Conservation (phyloP, 768 basidiomycete genomes). For the Fomitopsis pulvina region DNA sequence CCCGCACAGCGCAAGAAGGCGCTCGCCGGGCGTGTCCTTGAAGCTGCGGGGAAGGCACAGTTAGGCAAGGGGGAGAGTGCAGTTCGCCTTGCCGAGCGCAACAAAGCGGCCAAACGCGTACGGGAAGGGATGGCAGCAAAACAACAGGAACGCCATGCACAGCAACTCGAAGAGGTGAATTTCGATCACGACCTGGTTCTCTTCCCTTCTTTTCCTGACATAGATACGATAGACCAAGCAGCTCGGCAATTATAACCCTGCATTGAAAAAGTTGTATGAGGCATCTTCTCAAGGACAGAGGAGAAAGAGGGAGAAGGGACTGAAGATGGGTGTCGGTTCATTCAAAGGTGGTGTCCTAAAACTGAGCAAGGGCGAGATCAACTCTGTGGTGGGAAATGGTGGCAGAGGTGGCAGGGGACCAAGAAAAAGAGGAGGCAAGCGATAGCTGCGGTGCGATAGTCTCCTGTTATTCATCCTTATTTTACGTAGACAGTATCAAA, state of each 20-base stretch:
- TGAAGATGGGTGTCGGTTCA: slow-evolving; percentile 75
- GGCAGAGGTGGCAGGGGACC: slow-evolving; percentile 21
- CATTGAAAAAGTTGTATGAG: slow-evolving; percentile 62
- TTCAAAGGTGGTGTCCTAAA: slow-evolving; percentile 65
- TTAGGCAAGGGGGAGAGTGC: slow-evolving; percentile 68
- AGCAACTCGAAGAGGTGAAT: slow-evolving; percentile 62
- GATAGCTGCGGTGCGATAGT: neutral
- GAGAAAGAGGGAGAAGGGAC: slow-evolving; percentile 52
- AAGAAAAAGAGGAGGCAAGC: slow-evolving; percentile 18
- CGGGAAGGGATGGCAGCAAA: slow-evolving; percentile 64
- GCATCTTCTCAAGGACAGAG: slow-evolving; percentile 24
- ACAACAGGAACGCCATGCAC: slow-evolving; percentile 46
- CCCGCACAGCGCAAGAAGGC: slow-evolving; percentile 70
- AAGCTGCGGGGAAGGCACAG: slow-evolving; percentile 59
- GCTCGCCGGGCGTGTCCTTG: slow-evolving; percentile 69
- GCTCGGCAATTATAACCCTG: slow-evolving; percentile 79
- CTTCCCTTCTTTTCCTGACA: slow-evolving; percentile 3
- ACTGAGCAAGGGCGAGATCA: slow-evolving; percentile 57
- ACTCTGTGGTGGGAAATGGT: slow-evolving; percentile 24
- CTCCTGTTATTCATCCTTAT: no score
- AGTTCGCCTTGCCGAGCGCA: slow-evolving; percentile 56
- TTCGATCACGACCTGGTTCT: neutral
- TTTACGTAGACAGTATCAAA: no score
- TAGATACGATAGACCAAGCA: slow-evolving; percentile 65
- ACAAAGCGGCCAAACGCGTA: slow-evolving; percentile 65